Evolutionary conservation across 2,329 filamentous ascomycete species (phyloP), one percentile per base, ranked within the genome.

Genomic region (Phaeosphaeriaceae sp.): DNA sequence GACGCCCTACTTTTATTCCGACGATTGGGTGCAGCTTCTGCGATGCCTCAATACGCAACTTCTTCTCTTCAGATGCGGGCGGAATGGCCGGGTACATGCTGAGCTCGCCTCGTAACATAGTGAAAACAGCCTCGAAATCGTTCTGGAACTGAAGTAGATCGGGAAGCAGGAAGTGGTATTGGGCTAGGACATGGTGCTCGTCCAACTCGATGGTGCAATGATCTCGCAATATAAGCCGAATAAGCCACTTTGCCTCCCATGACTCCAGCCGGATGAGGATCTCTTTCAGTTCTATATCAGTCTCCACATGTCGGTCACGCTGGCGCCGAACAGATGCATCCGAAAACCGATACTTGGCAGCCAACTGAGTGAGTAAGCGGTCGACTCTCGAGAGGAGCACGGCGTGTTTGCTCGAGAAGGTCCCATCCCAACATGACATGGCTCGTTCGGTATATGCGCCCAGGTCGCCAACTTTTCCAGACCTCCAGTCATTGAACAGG

Each of bases 161-260:
- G 0, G 91, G 91, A 0, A 96, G 80, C 1, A 90, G 78, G 40
- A 88, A 87, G 72, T 96, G 89, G 52, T 89, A 90, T 19, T 81
- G 82, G 13, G 79, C 78, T 48, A 91, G 82, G 0, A 91, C 77
- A 19, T 84, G 74, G 1, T 75, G 63, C 25, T 82, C 79, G 21
- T 92, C 86, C 1, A 96, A 70, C 1, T 84, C 73, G 0, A 93
- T 81, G 0, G 90, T 89, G n/a, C 84, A 82, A 58, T 89, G 91
- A 61, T 89, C 85, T 71, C 96, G 95, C 25, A 96, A 80, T 6
- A 97, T 82, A 27, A 97, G 80, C 3, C 93, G 85, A 83, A 91
- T 91, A 11, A 97, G 83, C 93, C 93, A 97, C 78, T 97, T 97
- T 3, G 89, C 90, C 71, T 96, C 91, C 82, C 82, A 81, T 2